phyloP scores from a whole-genome alignment of 2,329 filamentous ascomycete genomes.

The Exutisphaerella laricina region DNA sequence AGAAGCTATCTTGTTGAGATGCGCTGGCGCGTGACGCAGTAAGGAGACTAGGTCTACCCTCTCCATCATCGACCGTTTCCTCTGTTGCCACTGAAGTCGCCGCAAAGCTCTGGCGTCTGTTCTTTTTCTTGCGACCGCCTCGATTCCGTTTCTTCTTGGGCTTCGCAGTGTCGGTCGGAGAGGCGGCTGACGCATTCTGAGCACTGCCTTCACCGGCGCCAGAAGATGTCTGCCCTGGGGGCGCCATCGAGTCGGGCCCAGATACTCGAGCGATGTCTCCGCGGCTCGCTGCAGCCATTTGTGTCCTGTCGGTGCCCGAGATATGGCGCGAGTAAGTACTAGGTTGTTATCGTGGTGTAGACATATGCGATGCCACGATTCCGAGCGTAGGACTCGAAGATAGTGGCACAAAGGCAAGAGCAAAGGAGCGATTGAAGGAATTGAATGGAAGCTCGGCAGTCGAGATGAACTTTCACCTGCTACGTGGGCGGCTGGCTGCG shows the following conservation, averaged over 20 bases:
- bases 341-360: not conserved
- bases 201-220: not conserved
- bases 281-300: constrained; percentile 8
- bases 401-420: no score
- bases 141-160: constrained; percentile 23
- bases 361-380: constrained; percentile 1
- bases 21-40: constrained; percentile 34
- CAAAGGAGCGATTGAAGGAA: no score
- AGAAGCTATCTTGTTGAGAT: constrained; percentile 45
- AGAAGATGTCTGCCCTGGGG: not conserved
- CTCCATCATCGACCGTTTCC: constrained; percentile 46
- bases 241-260: constrained; percentile 13
- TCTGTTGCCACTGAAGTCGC: constrained; percentile 53
- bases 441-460: no score
- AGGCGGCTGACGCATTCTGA: constrained; percentile 9
- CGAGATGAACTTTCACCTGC: no score
- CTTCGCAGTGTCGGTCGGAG: not conserved
- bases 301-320: not conserved
- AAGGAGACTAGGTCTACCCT: constrained; percentile 36
- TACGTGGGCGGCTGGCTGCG: no score
- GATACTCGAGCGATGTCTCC: constrained; percentile 7
- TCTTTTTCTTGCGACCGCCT: constrained; percentile 60
- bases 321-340: not conserved
- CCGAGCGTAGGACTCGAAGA: no score
- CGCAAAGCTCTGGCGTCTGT: constrained; percentile 74